Evolutionary conservation across 2,329 filamentous ascomycete genomes (phyloP).

Genomic region (Colletotrichum liaoningense): DNA sequence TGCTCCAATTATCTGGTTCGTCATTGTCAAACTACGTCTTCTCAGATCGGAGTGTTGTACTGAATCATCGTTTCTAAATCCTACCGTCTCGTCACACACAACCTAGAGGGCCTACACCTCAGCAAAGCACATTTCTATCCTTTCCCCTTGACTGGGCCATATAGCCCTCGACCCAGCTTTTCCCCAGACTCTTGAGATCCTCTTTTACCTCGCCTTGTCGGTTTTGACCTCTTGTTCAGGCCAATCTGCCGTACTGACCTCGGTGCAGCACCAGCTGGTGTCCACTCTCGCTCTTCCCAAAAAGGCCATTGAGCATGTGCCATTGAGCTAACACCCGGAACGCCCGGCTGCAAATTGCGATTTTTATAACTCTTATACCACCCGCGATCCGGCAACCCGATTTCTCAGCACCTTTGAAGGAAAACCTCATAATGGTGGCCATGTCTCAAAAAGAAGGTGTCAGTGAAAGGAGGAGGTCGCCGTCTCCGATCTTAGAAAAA

Average conservation of each 20-base stretch:
- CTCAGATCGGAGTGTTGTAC: conserved; percentile 7
- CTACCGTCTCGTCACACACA: conserved; percentile 3
- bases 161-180: not conserved
- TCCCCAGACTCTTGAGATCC: conserved; percentile 2
- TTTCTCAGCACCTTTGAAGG: not conserved
- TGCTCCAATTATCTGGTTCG: not conserved
- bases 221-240: conserved; percentile 13
- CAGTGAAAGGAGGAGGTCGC: conserved; percentile 1
- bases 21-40: conserved; percentile 5
- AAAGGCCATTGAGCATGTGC: conserved; percentile 34
- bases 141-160: not conserved
- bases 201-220: not conserved
- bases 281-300: conserved; percentile 30
- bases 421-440: conserved; percentile 13
- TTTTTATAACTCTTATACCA: conserved; percentile 15
- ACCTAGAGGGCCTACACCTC: not conserved
- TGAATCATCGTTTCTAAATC: conserved; percentile 7
- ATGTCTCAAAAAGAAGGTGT: conserved; percentile 30
- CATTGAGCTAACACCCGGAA: conserved; percentile 31
- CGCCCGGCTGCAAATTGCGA: conserved; percentile 26
- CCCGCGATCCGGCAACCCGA: not conserved
- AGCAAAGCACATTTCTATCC: not conserved
- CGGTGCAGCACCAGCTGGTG: conserved; percentile 28
- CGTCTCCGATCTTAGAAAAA: conserved; percentile 25
- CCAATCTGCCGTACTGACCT: conserved; percentile 22